Conservation (phyloP, 805 yeast species). For the Diddensiella transvaalensis region DNA sequence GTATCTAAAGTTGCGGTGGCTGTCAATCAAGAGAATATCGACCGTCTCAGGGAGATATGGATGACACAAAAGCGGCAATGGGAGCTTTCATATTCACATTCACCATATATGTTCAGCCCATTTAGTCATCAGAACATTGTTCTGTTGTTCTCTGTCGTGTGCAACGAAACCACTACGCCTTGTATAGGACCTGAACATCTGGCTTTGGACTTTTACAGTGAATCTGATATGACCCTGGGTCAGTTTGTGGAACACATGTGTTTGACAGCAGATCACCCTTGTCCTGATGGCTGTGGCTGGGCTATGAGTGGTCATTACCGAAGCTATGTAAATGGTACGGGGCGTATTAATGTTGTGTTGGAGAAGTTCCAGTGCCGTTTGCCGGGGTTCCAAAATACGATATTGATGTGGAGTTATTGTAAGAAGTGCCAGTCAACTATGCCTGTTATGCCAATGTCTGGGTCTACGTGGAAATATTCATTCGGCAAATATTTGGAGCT, state of each 20-base stretch:
- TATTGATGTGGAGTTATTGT: constrained; percentile 90
- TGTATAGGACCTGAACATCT: constrained; percentile 89
- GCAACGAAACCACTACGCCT: constrained; percentile 81
- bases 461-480: constrained; percentile 83
- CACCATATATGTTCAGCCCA: constrained; percentile 62
- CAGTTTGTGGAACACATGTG: constrained; percentile 80
- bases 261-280: constrained; percentile 57
- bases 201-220: constrained; percentile 83
- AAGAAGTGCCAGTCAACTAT: constrained; percentile 70
- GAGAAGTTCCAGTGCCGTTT: constrained; percentile 56
- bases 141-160: constrained; percentile 76
- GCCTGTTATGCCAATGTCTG: constrained; percentile 78
- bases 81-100: constrained; percentile 56
- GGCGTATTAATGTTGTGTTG: constrained; percentile 72
- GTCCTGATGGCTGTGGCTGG: constrained; percentile 82
- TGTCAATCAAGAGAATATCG: constrained; percentile 30
- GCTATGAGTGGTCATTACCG: constrained; percentile 68
- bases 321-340: constrained; percentile 84
- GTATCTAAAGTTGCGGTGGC: constrained; percentile 38
- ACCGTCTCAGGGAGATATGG: constrained; percentile 32
- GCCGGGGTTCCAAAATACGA: constrained; percentile 60
- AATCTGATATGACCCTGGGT: constrained; percentile 85
- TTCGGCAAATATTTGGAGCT: constrained; percentile 91
- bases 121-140: constrained; percentile 74
- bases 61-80: constrained; percentile 53